Conservation (phyloP, 768 basidiomycete genomes). For the Tylopilus plumbeoviolaceoides region DNA sequence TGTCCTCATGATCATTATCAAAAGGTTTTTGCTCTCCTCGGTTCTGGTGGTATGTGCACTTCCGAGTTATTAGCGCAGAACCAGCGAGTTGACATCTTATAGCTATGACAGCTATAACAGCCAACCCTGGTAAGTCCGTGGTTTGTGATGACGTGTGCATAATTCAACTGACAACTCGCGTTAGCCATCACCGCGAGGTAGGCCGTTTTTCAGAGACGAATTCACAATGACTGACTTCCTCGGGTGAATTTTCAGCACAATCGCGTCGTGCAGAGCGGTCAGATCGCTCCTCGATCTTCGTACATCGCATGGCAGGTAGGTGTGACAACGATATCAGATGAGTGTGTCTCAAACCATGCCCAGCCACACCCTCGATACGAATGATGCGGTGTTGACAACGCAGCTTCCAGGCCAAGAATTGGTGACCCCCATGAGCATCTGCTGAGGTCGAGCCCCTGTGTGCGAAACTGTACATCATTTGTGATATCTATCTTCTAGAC, state of each 20-base stretch:
- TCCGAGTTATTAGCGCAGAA: background rate
- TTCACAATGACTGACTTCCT: background rate
- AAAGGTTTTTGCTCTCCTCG: conserved; percentile 13
- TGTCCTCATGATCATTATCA: background rate
- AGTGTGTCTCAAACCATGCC: background rate
- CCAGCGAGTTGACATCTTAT: background rate
- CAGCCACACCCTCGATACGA: too few relatives aligned
- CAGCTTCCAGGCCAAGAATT: background rate
- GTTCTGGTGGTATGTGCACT: conserved; percentile 1
- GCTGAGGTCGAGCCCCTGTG: too few relatives aligned
- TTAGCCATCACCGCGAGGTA: conserved; percentile 15
- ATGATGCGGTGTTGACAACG: background rate
- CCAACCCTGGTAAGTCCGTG: background rate
- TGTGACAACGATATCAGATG: background rate
- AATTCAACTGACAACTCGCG: too few relatives aligned
- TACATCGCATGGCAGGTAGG: background rate
- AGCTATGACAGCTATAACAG: conserved; percentile 10
- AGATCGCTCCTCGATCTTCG: conserved; percentile 10
- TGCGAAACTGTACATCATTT: too few relatives aligned
- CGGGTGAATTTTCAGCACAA: conserved; percentile 5
- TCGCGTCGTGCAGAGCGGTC: conserved; percentile 13
- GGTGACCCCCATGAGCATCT: too few relatives aligned
- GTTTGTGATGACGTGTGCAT: too few relatives aligned
- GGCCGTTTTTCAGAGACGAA: background rate
- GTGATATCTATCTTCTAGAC: too few relatives aligned